Conservation (phyloP, 106 monocot species). For the Apostasia shenzhenica region DNA sequence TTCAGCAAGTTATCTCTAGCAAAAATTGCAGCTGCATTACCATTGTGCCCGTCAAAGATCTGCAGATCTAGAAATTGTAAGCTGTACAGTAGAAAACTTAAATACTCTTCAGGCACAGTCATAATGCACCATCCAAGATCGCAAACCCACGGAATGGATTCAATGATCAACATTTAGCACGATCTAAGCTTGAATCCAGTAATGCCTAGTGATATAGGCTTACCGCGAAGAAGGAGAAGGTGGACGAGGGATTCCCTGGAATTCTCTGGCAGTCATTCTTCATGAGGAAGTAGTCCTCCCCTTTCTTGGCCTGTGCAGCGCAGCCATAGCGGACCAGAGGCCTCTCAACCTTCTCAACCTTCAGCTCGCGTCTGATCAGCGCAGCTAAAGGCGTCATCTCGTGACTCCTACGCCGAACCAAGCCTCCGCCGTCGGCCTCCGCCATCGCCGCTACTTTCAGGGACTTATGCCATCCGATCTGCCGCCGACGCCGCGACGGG, state of each 20-base stretch:
- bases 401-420: too few species aligned
- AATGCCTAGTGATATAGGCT: not conserved
- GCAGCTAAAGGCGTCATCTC: constrained; percentile 35
- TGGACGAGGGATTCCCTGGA: constrained; percentile 21
- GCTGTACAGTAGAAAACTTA: not conserved
- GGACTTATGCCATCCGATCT: not conserved
- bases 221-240: constrained; percentile 44
- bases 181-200: not conserved
- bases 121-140: not conserved
- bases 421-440: not conserved
- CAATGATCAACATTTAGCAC: not conserved
- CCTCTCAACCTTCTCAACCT: constrained; percentile 28
- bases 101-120: not conserved
- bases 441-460: not conserved
- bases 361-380: constrained; percentile 34
- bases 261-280: constrained; percentile 31
- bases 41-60: constrained; percentile 84
- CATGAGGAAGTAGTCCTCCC: constrained; percentile 38
- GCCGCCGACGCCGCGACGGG: too few species aligned
- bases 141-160: not conserved
- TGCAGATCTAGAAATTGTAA: constrained; percentile 8
- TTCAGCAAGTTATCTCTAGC: constrained; percentile 58
- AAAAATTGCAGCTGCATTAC: constrained; percentile 58
- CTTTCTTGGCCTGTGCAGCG: constrained; percentile 38
- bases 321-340: constrained; percentile 25